Base-by-base conservation (phyloP, 805 yeast genomes). In the Yarrowia hollandica region DNA sequence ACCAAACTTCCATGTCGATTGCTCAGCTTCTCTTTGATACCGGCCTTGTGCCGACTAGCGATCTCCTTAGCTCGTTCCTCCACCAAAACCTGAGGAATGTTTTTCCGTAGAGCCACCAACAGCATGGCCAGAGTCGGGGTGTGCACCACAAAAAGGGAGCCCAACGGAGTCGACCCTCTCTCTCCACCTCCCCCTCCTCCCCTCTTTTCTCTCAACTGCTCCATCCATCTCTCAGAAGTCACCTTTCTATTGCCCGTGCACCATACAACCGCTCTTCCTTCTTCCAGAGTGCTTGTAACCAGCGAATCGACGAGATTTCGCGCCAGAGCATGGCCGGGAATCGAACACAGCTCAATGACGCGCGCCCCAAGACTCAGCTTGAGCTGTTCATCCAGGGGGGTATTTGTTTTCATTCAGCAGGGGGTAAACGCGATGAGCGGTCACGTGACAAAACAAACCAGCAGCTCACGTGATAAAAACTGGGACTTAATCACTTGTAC, bases 11-110 rank as follows among this genome's bases (percentile, higher is more conserved):
- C 54, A 8, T 44, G 54, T n/a, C 54, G 26, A 19, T 31, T 44
- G 4, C 37, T 21, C 28, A 44, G 8, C 12, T 4, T 19, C 9
- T 19, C 37, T 5, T 44, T 44, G 19, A 44, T 31, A 10, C 37
- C 54, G 7, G 35, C 37, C 12, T 21, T 11, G 5, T 44, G 38
- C 5, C 54, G 15, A 5, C 22, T 18, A 1, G 37, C 4, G 8
- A 44, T 44, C 18, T 44, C 54, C 10, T 21, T 30, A 18, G 54
- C 54, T 21, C 54, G 21, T 31, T 44, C 54, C n/a, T 44, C 54
- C 5, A 30, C 26, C 37, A 44, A 4, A 4, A 44, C 25, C 14
- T n/a, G 5, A n/a, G 54, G 19, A 1, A 44, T n/a, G n/a, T 44
- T 44, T 19, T 28, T 7, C 9, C 54, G 8, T 9, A 44, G 15